Evolutionary conservation across 139 green algal species (phyloP).

Genomic region (Chlorella vulgaris): DNA sequence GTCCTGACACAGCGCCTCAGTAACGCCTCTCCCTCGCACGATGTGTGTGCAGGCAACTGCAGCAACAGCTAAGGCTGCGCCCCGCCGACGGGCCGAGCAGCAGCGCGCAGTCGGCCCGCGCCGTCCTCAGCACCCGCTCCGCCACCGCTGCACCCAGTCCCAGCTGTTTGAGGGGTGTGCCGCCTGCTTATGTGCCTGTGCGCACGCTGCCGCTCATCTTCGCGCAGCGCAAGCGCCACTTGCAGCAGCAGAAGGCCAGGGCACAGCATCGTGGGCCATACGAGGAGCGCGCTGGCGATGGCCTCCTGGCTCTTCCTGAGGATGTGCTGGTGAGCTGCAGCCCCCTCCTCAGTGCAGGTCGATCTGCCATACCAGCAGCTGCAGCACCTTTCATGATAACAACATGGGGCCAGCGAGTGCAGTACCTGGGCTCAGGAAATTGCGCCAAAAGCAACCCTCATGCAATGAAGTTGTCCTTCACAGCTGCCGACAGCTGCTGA

Average conservation of each 20-base stretch:
- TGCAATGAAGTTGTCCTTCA: too few relatives aligned
- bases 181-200: constrained; percentile 21
- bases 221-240: constrained; percentile 34
- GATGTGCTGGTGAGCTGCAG: constrained; percentile 53
- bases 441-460: too few relatives aligned
- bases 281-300: constrained; percentile 21
- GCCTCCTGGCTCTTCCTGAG: constrained; percentile 50
- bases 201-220: constrained; percentile 44
- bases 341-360: too few relatives aligned
- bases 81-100: neutral
- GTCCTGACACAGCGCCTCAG: neutral
- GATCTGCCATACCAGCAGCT: neutral
- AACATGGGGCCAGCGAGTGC: too few relatives aligned
- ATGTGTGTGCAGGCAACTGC: neutral
- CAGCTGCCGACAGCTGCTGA: too few relatives aligned
- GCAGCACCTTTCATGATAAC: too few relatives aligned
- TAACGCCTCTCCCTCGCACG: too few relatives aligned
- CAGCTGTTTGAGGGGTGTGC: neutral
- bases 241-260: constrained; percentile 30
- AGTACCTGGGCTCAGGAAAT: too few relatives aligned
- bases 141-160: too few relatives aligned
- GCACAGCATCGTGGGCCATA: constrained; percentile 30
- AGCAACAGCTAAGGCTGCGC: neutral
- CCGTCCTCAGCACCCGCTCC: neutral
- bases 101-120: neutral